Evolutionary conservation across 495 filamentous ascomycete species (phyloP).

Genomic region (Clohesyomyces aquaticus): DNA sequence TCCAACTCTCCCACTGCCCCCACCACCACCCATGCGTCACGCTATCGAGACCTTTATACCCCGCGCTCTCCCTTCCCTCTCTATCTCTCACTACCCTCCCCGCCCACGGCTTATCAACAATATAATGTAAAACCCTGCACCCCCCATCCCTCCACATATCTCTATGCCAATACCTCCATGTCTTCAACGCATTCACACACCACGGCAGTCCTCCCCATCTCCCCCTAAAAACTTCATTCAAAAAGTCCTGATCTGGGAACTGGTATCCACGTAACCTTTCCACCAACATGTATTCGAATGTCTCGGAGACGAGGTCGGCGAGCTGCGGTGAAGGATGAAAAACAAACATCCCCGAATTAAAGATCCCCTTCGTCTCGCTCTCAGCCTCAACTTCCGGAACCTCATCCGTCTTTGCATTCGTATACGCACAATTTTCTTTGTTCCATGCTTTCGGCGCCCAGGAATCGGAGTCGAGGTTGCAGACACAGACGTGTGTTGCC

Average conservation of each 20-base stretch:
- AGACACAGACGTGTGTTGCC: slow-evolving; percentile 58
- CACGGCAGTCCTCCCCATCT: slow-evolving; percentile 53
- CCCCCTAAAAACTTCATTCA: slow-evolving; percentile 52
- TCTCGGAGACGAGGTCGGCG: slow-evolving; percentile 48
- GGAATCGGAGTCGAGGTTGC: slow-evolving; percentile 53
- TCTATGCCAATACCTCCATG: slow-evolving; percentile 56
- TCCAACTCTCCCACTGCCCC: slow-evolving; percentile 46
- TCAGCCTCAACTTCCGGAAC: slow-evolving; percentile 37
- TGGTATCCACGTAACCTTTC: slow-evolving; percentile 46
- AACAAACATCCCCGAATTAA: slow-evolving; percentile 52
- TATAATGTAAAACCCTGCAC: slow-evolving; percentile 57
- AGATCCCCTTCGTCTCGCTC: slow-evolving; percentile 44
- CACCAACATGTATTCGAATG: slow-evolving; percentile 45
- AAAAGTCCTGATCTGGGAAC: slow-evolving; percentile 61
- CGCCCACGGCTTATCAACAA: slow-evolving; percentile 63
- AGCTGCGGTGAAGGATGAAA: slow-evolving; percentile 47
- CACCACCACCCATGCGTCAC: slow-evolving; percentile 57
- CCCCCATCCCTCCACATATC: slow-evolving; percentile 59
- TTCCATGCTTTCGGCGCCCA: slow-evolving; percentile 57
- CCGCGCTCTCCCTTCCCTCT: slow-evolving; percentile 40
- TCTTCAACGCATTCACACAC: slow-evolving; percentile 61
- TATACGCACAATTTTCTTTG: slow-evolving; percentile 56
- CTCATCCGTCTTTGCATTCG: slow-evolving; percentile 42
- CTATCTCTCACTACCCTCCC: slow-evolving; percentile 47
- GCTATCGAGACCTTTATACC: slow-evolving; percentile 52